Percentiles rank a stretch among this genome's conserved stretches.
Evolutionary conservation across 495 filamentous ascomycete species (phyloP).

Genomic region (Cetradonia linearis): DNA sequence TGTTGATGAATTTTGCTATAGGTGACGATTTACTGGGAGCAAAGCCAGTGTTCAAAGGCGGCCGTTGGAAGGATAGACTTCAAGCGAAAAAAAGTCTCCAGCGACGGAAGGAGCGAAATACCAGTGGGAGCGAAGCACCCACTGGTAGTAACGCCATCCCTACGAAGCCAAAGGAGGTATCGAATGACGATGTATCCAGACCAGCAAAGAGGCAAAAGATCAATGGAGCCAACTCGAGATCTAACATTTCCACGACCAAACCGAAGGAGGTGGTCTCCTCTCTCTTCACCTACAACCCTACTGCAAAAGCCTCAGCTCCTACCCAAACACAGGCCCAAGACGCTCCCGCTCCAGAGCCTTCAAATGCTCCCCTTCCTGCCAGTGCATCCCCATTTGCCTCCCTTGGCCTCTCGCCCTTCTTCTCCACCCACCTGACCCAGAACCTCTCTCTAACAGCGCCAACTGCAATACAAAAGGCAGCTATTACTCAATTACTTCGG

Average conservation of each 20-base stretch:
- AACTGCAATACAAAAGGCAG: conserved; percentile 86
- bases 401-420: conserved; percentile 63
- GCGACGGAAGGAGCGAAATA: conserved; percentile 35
- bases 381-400: conserved; percentile 74
- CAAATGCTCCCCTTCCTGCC: conserved; percentile 85
- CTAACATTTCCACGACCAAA: conserved; percentile 21
- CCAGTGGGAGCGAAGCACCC: conserved; percentile 16
- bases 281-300: conserved; percentile 80
- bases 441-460: conserved; percentile 85
- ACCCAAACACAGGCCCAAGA: conserved; percentile 29
- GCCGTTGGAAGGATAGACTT: conserved; percentile 80
- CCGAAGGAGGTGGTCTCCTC: conserved; percentile 67
- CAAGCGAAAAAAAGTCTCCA: conserved; percentile 61
- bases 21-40: conserved; percentile 43
- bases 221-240: conserved; percentile 26
- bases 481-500: conserved; percentile 66
- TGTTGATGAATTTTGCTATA: conserved; percentile 85
- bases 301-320: conserved; percentile 43
- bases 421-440: conserved; percentile 72
- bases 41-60: conserved; percentile 69
- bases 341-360: conserved; percentile 57
- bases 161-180: not conserved
- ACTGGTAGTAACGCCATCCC: conserved; percentile 12
- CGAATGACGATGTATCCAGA: conserved; percentile 21
- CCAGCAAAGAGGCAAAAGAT: conserved; percentile 35